Evolutionary conservation across 495 filamentous ascomycete genomes (phyloP), one percentile per base, ranked within the genome.

Genomic region (Eremomyces bilateralis): DNA sequence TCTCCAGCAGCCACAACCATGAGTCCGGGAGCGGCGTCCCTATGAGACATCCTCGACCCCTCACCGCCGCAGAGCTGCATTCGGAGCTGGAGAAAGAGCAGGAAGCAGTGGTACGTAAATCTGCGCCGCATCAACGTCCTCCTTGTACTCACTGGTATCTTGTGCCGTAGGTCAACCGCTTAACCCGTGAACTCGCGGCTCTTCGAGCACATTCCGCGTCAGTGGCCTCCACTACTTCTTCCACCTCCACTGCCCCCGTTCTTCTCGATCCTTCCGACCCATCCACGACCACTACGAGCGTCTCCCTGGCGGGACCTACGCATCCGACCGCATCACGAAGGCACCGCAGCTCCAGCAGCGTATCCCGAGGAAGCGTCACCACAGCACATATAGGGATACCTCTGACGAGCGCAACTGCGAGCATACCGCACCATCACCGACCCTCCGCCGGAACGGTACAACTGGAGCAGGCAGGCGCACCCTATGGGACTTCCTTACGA

Each of bases 11-110:
- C 8, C n/a, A 8, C 17, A 22, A 10, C 16, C 20, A 8, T 17
- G 6, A 8, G 10, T 16, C 33, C 42, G 20, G 27, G 19, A 15
- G 37, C 25, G 42, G 31, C 33, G 53, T 81, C 65, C 15, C 81
- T 67, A 40, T 82, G 42, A 71, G 84, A 44, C 82, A 85, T 43
- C 81, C 83, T 0, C 65, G 78, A 31, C 84, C 82, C 0, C 52
- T 91, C 40, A 91, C 84, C 0, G 73, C 81, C 6, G 78, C 78
- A 1, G 84, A 92, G 48, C 59, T 94, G 25, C 81, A 92, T 54
- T 56, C 75, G 41, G 69, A 84, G 52, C 61, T 91, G 24, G 84
- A 94, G 56, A 81, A 84, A 48, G 84, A 92, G 47, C 84, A 94
- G 48, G 84, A 94, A 52, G 76, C 80, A n/a, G 73, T 92, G 46